Evolutionary conservation across 2,329 filamentous ascomycete species (phyloP), one percentile per base, ranked within the genome.

Genomic region (Botrytis sinoallii): DNA sequence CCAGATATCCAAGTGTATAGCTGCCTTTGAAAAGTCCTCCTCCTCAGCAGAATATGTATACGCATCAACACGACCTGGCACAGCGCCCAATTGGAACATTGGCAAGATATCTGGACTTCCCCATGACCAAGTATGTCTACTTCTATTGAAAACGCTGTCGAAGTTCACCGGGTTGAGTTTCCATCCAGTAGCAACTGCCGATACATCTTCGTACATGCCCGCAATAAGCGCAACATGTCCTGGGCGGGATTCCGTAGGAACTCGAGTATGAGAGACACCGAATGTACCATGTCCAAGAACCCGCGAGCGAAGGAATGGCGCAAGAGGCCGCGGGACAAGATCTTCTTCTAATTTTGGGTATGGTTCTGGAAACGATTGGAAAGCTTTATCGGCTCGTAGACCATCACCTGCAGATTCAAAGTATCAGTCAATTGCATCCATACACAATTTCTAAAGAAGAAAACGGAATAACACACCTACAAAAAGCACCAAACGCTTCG

Each of bases 101-200:
- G 93, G 93, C 77, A 99, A 84, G 79, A 99, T 99, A 83, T 99
- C 96, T 1, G 96, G 96, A 80, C 95, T 98, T 3, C 96, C 96
- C 96, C 96, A 99, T 82, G 95, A 97, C 96, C 96, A 99, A 12
- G 97, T 99, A 84, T 99, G 97, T 64, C 92, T 88, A 81, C 95
- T 98, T 76, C 93, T 90, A 82, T 99, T 99, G 88, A 99, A 99
- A 18, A 99, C 94, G 80, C 95, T 98, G 84, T 99, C 96, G 80
- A 99, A 99, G 81, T 98, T 93, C 80, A 99, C 96, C 0, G 96
- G 96, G 81, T 99, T 99, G 78, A 98, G 85, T 84, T 99, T 98
- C 96, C 96, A 99, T 25, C 96, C 96, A 1, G 97, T 99, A 44
- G 93, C 97, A 32, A 99, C 96, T 3, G 96, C 93, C 48, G 96